Evolutionary conservation across 148 eudicot species (phyloP).

Genomic region (Arbutus unedo): DNA sequence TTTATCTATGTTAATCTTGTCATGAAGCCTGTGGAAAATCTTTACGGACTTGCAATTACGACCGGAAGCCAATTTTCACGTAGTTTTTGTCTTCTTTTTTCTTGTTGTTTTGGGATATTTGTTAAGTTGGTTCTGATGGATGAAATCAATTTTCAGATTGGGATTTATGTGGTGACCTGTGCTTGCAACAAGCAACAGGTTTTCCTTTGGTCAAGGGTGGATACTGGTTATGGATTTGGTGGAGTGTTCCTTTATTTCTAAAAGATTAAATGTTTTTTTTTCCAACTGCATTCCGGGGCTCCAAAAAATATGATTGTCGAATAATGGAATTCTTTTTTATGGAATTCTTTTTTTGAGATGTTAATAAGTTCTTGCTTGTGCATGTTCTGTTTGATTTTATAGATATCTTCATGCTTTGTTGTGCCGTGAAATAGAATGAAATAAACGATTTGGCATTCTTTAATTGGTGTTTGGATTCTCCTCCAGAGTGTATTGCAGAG

Average conservation of each 20-base stretch:
- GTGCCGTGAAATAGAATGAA: not conserved
- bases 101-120: not conserved
- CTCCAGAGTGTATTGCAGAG: not conserved
- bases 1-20: not conserved
- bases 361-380: not conserved
- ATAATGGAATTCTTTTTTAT: not conserved
- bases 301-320: not conserved
- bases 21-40: not conserved
- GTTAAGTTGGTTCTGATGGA: not conserved
- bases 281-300: too few relatives aligned
- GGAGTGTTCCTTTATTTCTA: not conserved
- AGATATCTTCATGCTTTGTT: not conserved
- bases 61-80: not conserved
- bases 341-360: not conserved
- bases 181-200: not conserved
- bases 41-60: not conserved
- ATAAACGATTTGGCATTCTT: not conserved
- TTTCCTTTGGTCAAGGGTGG: not conserved
- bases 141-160: not conserved
- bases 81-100: not conserved
- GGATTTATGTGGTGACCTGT: not conserved
- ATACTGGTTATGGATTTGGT: not conserved
- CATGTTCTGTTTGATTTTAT: not conserved
- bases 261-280: too few relatives aligned
- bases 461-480: not conserved